Base-by-base conservation (phyloP, 495 filamentous ascomycete genomes). In the Aspergillus sclerotiicarbonarius region DNA sequence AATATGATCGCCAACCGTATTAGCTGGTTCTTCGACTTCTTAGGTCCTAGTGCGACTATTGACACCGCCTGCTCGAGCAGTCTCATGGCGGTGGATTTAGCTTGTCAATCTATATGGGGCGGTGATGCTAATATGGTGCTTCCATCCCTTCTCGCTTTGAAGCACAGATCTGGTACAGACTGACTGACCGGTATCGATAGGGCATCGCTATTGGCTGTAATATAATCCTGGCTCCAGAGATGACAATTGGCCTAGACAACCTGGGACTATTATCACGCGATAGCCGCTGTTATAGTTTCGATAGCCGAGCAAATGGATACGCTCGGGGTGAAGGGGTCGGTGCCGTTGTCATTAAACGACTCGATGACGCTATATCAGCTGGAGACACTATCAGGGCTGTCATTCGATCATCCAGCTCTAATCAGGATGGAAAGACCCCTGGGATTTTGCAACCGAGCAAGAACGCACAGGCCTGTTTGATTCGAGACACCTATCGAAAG, bases 361-460 rank as follows among this genome's bases (percentile, higher is more conserved):
- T 80, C 7, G 29, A 60, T 6, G 64, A 64, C 8, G 80, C 80
- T 0, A 37, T 81, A 3, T 50, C 55, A 19, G 71, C 78, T 35
- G 72, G 71, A 8, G 75, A 83, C 63, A 61, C 67, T 0, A 76
- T 84, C 29, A 71, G 76, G 3, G 76, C 74, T 3, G 61, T 79
- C 2, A 69, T 72, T 41, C 66, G 68, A 12, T 63, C 68, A 18
- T 66, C 65, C 0, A 67, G 61, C 2, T 60, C 64, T 20, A 76
- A 76, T 20, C 70, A 85, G 57, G 84, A 88, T 68, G 84, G 84
- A 9, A 79, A 74, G 7, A 81, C 76, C 10, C 46, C 55, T 10
- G 75, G 74, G 6, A 75, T 80, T 46, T 75, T 73, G 0, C 62
- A 72, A 7, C 79, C 79, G 1, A 81, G 65, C 50, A 47, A 47